Evolutionary conservation across 2,329 filamentous ascomycete species (phyloP).

Genomic region (Chrysoporthe deuterocubensis): DNA sequence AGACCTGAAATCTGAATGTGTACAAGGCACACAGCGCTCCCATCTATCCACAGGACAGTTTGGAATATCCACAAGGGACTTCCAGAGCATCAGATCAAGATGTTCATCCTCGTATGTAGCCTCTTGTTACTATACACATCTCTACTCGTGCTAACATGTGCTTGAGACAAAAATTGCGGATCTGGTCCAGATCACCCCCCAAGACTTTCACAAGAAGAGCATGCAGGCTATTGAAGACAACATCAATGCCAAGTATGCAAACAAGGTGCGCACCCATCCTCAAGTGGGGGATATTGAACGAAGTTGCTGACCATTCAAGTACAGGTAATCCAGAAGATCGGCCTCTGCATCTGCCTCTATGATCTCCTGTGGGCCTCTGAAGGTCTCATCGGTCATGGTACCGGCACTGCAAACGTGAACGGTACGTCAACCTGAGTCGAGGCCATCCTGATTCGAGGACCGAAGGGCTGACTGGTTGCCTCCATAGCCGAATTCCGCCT

Average conservation of each 20-base stretch:
- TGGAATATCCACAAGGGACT: not conserved
- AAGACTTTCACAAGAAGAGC: slow-evolving; percentile 85
- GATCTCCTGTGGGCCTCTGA: slow-evolving; percentile 89
- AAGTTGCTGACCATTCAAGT: not conserved
- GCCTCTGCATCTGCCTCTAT: slow-evolving; percentile 91
- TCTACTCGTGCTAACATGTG: not conserved
- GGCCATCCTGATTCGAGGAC: not conserved
- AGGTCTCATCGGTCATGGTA: slow-evolving; percentile 90
- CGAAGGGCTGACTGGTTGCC: slow-evolving; percentile 23
- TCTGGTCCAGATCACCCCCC: slow-evolving; percentile 87
- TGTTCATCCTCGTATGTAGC: slow-evolving; percentile 56
- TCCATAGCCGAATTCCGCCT: slow-evolving; percentile 83
- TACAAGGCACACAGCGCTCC: not conserved
- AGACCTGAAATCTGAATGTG: slow-evolving; percentile 26
- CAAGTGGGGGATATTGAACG: not conserved
- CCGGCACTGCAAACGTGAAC: slow-evolving; percentile 91
- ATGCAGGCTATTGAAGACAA: slow-evolving; percentile 87
- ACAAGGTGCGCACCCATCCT: slow-evolving; percentile 63
- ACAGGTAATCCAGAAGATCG: slow-evolving; percentile 87
- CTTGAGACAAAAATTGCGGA: slow-evolving; percentile 74
- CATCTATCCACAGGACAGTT: not conserved
- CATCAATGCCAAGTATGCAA: slow-evolving; percentile 95
- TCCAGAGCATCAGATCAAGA: slow-evolving; percentile 32
- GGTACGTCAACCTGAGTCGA: slow-evolving; percentile 51
- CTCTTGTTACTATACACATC: not conserved